Base-by-base conservation (phyloP, 2,329 filamentous ascomycete genomes). In the Colletotrichum plurivorum region DNA sequence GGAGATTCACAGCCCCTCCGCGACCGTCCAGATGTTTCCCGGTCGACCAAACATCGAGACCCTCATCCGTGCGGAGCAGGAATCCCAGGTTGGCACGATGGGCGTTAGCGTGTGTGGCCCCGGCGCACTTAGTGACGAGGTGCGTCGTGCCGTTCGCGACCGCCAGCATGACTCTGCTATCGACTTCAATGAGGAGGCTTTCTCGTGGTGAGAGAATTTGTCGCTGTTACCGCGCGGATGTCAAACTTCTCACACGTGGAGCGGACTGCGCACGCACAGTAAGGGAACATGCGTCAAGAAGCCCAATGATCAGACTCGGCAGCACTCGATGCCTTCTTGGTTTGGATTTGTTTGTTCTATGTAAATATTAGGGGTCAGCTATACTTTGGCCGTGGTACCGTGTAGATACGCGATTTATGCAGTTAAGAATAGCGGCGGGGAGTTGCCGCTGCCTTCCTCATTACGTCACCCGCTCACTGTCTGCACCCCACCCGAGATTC, bases 1-100 rank as follows among this genome's bases (percentile, higher is more conserved):
- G 84, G 92, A 94, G 79, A 94, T 94, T 62, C 92, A 94, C 83
- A 93, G 90, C 73, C 93, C 93, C 2, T 92, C 89, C 43, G 87
- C 90, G 1, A 94, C 91, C 18, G 93, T 95, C 13, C 92, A 94
- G 78, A 95, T 95, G 93, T 94, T 94, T 84, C 93, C 93, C 5
- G 93, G 93, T 16, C 86, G 92, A 73, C 92, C 92, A 18, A 93
- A 94, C 77, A 90, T 94, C 60, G 87, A 91, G 72, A 92, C 91
- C 1, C 84, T 95, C 16, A 83, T 95, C 69, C 87, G 90, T 63
- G 89, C 90, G 75, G 92, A 94, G 84, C 90, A 93, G 83, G 90
- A 93, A 80, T 87, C 89, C 75, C 92, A 93, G 75, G 83, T 94
- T 56, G 92, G 92, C 67, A 89, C 92, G 36, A 90, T 94, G 84